A percentile compares a stretch with the other conserved stretches of the same genome.
Conservation (phyloP, 129 eudicot species). For the Erigeron canadensis region DNA sequence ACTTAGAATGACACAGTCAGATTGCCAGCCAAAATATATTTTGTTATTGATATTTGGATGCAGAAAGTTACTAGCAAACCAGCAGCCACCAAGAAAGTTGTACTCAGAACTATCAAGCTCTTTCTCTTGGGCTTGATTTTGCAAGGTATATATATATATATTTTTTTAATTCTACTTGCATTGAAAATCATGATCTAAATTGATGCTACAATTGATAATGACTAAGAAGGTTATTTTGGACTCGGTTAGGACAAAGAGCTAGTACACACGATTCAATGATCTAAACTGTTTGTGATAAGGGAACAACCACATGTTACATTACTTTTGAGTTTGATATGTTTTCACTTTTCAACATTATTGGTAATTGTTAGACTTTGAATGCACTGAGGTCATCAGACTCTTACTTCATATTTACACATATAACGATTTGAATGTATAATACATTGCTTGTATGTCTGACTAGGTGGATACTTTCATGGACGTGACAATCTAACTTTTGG, state of each 20-base stretch:
- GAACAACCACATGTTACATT: background rate
- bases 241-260: slow-evolving; percentile 6
- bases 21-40: background rate
- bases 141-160: too few relatives aligned
- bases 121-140: slow-evolving; percentile 72
- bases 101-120: slow-evolving; percentile 61
- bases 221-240: background rate
- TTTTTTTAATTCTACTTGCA: background rate
- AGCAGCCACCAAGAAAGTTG: slow-evolving; percentile 67
- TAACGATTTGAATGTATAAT: background rate
- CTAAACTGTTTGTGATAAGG: slow-evolving; percentile 6
- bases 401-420: background rate
- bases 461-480: slow-evolving; percentile 95
- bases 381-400: background rate
- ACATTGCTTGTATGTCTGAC: slow-evolving; percentile 19
- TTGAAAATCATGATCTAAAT: background rate
- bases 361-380: slow-evolving; percentile 4
- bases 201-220: background rate
- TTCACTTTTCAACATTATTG: slow-evolving; percentile 14
- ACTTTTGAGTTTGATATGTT: slow-evolving; percentile 9
- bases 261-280: background rate
- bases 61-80: slow-evolving; percentile 71
- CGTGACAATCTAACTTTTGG: slow-evolving; percentile 69
- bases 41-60: slow-evolving; percentile 16
- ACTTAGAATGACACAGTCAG: background rate